A percentile compares a stretch with the other conserved stretches of the same genome.
phyloP scores from a whole-genome alignment of 331 rosid species.

The Ulmus americana region DNA sequence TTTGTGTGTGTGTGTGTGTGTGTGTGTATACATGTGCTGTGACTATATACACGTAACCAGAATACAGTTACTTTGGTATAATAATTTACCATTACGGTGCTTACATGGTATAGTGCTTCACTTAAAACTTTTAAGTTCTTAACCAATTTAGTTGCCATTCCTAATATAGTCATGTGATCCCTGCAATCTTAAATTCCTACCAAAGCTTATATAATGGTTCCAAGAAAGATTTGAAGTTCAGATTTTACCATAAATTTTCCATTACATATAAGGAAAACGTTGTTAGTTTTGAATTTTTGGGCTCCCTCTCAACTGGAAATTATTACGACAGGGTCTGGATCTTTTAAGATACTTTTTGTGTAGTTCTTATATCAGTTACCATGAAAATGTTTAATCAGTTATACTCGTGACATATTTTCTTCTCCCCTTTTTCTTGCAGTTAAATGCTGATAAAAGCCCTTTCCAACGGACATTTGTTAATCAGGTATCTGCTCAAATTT shows the following conservation, averaged over 20 bases:
- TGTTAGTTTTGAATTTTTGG: constrained; percentile 10
- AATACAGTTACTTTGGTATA: no score
- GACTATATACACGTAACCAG: no score
- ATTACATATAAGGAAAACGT: no score
- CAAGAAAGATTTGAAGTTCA: no score
- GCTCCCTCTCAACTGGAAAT: background rate
- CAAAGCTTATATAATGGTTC: no score
- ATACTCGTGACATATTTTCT: constrained; percentile 11
- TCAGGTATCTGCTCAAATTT: constrained; percentile 52
- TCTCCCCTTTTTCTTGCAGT: constrained; percentile 42
- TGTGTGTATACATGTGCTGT: background rate
- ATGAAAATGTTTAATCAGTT: background rate
- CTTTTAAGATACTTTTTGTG: constrained; percentile 11
- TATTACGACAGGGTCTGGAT: background rate
- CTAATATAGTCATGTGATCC: no score
- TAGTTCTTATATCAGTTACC: background rate
- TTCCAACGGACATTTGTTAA: constrained; percentile 92
- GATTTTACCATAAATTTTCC: no score
- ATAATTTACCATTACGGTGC: no score
- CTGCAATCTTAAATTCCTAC: no score
- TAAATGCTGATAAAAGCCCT: constrained; percentile 94
- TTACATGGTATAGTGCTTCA: no score
- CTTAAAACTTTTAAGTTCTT: no score
- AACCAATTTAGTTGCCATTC: no score
- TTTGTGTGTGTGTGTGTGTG: background rate